phyloP scores from a whole-genome alignment of 176 grass and related monocot species.

The Paspalum notatum region DNA sequence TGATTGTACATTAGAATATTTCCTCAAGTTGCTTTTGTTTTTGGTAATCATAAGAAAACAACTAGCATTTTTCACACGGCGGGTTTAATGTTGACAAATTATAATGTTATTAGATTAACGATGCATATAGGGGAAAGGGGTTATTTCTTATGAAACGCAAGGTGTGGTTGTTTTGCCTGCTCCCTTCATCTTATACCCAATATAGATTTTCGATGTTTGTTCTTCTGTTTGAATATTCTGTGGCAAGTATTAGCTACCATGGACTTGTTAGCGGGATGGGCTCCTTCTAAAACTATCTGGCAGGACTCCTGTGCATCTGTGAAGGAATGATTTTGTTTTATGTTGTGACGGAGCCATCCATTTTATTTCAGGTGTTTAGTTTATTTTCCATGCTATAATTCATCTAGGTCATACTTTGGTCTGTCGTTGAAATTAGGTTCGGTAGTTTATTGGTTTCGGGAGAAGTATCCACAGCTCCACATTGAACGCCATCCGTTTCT shows the following conservation, averaged over 20 bases:
- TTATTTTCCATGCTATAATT: not conserved
- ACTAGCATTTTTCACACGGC: not conserved
- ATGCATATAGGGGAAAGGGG: not conserved
- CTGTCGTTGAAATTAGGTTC: not conserved
- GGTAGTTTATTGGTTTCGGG: not conserved
- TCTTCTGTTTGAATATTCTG: slow-evolving; percentile 1
- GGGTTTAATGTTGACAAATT: not conserved
- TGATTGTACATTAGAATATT: slow-evolving; percentile 8
- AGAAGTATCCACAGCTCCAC: not conserved
- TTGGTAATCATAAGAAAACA: not conserved
- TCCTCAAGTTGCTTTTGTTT: not conserved
- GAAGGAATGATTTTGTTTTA: not conserved
- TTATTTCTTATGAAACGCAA: slow-evolving; percentile 3
- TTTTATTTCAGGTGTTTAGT: not conserved
- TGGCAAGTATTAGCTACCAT: not conserved
- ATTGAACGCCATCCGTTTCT: not conserved
- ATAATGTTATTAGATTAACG: slow-evolving; percentile 10
- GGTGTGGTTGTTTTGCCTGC: not conserved
- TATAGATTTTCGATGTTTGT: not conserved
- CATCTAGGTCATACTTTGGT: not conserved
- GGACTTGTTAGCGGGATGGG: not conserved
- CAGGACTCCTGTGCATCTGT: not conserved
- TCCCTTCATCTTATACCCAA: not conserved
- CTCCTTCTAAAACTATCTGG: not conserved
- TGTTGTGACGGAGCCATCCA: not conserved